Base-by-base conservation (phyloP, 1,284 basidiomycete species). In the Leccinum fallax region DNA sequence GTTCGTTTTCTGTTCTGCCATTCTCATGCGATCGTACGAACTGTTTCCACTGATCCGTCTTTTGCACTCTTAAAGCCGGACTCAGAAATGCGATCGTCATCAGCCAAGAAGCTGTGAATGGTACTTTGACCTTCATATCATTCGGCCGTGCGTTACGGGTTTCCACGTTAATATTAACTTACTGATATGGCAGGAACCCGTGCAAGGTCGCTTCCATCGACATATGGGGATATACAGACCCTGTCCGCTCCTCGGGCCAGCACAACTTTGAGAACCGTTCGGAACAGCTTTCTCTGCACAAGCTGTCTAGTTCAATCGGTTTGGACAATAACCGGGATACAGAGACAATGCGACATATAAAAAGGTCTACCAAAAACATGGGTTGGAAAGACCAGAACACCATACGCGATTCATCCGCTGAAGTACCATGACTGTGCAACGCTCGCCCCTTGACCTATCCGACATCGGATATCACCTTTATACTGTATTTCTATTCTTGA, bases 401-500 rank as follows among this genome's bases (percentile, higher is more conserved):
- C 52, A n/a, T 28, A 5, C 2, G 53, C 16, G 2, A 28, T 53
- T 48, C 28, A 32, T 21, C 21, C 13, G 19, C 15, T n/a, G 13
- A 48, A 40, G 28, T 11, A 61, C 46, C 46, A 67, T 68, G 69
- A 65, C 60, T 24, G 61, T 61, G 11, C 60, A 63, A 40, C 38
- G n/a, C 57, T 56, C 55, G 3, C 11, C 5, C 1, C n/a, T 63
- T 34, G 13, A 4, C 15, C 52, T 71, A 28, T 63, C 64, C 48
- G 56, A 62, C 15, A 63, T 74, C 28, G 19, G 7, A 53, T 72
- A 68, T 38, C 68, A 76, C 32, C 43, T 70, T 8, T 63, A 67
- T 16, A 80, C 77, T 2, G 55, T 78, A n/a, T 77, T 73, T 53
- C 71, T 81, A 15, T 82, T 82, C 66, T 79, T 75, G 1, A 75